Evolutionary conservation across 2,329 filamentous ascomycete species (phyloP).

Genomic region (Byssochlamys sp.): DNA sequence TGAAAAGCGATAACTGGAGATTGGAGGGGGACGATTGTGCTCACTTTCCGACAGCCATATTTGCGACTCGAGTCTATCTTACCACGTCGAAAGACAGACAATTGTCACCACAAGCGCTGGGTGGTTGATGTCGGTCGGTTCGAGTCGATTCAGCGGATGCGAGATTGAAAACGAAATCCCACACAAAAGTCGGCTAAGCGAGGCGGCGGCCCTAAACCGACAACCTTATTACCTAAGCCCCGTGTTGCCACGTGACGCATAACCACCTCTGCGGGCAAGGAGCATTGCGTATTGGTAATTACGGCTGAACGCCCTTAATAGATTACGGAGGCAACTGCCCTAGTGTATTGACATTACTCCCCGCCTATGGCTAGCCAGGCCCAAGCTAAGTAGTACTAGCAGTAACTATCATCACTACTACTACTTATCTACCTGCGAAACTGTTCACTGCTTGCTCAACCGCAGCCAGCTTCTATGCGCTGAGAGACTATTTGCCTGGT

Average conservation of each 20-base stretch:
- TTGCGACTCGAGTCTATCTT: slow-evolving; percentile 49
- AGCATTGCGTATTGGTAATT: neutral
- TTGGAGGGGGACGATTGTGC: slow-evolving; percentile 22
- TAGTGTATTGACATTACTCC: neutral
- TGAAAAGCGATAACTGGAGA: neutral
- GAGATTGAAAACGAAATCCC: slow-evolving; percentile 32
- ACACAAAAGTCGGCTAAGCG: slow-evolving; percentile 40
- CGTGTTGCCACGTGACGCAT: slow-evolving; percentile 1
- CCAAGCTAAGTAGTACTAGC: no score
- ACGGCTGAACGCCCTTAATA: neutral
- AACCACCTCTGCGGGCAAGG: neutral
- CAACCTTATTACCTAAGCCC: slow-evolving; percentile 19
- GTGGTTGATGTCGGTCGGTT: slow-evolving; percentile 29
- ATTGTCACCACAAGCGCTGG: slow-evolving; percentile 28
- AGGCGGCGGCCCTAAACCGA: slow-evolving; percentile 26
- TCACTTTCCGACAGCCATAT: slow-evolving; percentile 76
- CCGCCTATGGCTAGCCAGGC: neutral
- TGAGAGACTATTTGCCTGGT: neutral
- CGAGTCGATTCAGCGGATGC: slow-evolving; percentile 23
- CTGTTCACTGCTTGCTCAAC: neutral
- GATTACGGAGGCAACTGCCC: neutral
- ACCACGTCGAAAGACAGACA: slow-evolving; percentile 33
- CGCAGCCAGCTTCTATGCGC: neutral
- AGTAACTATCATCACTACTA: no score
- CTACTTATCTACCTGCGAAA: slow-evolving; percentile 5